phyloP scores from a whole-genome alignment of 192 early-diverging fungal genomes.

The Rhizophagus clarus region DNA sequence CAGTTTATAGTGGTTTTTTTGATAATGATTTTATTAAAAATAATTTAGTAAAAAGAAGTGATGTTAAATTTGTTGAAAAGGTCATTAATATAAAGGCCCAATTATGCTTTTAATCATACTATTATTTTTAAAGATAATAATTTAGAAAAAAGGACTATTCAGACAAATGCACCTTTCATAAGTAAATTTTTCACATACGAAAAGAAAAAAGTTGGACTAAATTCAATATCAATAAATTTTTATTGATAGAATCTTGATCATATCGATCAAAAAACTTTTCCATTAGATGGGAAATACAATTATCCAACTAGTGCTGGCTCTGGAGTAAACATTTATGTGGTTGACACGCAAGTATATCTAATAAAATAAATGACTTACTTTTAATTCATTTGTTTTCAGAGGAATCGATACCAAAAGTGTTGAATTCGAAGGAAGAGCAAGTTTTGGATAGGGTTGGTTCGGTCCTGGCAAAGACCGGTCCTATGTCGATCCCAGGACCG shows the following conservation, averaged over 20 bases:
- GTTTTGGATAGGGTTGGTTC: too few relatives aligned
- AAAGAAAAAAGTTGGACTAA: background rate
- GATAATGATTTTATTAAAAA: background rate
- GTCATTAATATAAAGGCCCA: background rate
- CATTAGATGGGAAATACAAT: conserved; percentile 58
- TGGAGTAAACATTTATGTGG: conserved; percentile 42
- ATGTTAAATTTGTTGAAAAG: background rate
- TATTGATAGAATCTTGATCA: conserved; percentile 8
- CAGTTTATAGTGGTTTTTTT: background rate
- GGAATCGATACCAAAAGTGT: background rate
- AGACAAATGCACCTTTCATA: background rate
- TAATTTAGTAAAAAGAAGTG: background rate
- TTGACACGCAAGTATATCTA: conserved; percentile 52
- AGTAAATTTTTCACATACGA: background rate
- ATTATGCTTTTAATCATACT: too few relatives aligned
- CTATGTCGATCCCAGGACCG: too few relatives aligned
- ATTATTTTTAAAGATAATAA: too few relatives aligned
- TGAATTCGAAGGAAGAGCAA: background rate
- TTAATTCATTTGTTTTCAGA: background rate
- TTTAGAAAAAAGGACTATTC: background rate
- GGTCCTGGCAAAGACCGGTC: too few relatives aligned
- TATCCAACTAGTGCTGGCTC: conserved; percentile 56
- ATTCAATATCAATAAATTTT: too few relatives aligned
- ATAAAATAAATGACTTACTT: background rate
- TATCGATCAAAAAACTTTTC: conserved; percentile 2